phyloP scores from a whole-genome alignment of 495 filamentous ascomycete species.

The Hypomontagnella monticulosa region DNA sequence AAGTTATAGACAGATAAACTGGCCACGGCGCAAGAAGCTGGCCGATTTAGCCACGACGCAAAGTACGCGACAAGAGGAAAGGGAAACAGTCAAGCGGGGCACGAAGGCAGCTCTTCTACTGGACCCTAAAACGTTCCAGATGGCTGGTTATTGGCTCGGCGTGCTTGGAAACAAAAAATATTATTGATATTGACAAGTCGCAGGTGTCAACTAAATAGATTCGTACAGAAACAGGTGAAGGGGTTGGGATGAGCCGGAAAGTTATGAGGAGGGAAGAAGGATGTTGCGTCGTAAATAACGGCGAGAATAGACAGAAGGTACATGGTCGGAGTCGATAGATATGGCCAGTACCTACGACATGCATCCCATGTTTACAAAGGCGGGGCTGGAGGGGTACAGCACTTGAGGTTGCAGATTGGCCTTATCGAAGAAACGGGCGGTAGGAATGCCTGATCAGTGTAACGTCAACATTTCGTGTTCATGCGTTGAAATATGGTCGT shows the following conservation, averaged over 20 bases:
- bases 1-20: conserved; percentile 13
- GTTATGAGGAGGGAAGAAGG: conserved; percentile 24
- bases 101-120: conserved; percentile 7
- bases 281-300: conserved; percentile 31
- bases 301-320: conserved; percentile 10
- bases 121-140: not conserved
- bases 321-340: not conserved
- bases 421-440: conserved; percentile 29
- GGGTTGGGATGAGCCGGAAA: conserved; percentile 21
- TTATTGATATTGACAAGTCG: conserved; percentile 3
- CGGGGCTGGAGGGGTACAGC: conserved; percentile 38
- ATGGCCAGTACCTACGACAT: conserved; percentile 6
- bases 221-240: conserved; percentile 21
- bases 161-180: conserved; percentile 10
- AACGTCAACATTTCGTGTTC: conserved; percentile 9
- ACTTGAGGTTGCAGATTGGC: conserved; percentile 30
- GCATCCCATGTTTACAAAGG: conserved; percentile 11
- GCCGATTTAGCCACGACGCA: conserved; percentile 40
- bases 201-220: conserved; percentile 1
- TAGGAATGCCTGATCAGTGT: conserved; percentile 28
- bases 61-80: conserved; percentile 27
- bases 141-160: conserved; percentile 12
- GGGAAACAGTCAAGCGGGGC: conserved; percentile 33
- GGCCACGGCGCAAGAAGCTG: conserved; percentile 15
- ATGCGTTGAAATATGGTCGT: too few species aligned